Base-by-base conservation (phyloP, 768 basidiomycete species). In the Hericium rajendrae region DNA sequence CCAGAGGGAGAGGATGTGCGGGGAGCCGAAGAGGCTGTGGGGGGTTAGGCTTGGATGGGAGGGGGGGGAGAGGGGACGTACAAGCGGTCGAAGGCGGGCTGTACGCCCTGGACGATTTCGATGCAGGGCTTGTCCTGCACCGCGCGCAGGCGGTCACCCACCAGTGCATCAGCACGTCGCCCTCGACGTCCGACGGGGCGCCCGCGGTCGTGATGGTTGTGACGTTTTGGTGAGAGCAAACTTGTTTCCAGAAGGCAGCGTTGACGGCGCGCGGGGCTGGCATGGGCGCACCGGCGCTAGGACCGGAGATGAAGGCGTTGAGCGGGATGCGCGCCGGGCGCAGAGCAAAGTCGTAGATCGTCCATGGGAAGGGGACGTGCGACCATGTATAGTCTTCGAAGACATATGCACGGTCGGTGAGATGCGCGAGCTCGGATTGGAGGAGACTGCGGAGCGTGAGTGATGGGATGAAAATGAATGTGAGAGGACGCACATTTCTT, bases 301-400 rank as follows among this genome's bases (percentile, higher is more conserved):
- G 55, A 9, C 55, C 55, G 43, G 55, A 49, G n/a, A 38, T 48
- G 58, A 83, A 67, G 0, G 77, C 76, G 0, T 80, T 78, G 12
- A 84, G 64, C 2, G 84, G 84, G 41, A 83, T 77, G 0, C 74
- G 75, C 0, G 79, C 73, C 32, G 82, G 79, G 46, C 74, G 77
- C n/a, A 76, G 78, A 54, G 79, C 76, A 65, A 64, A 84, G 0
- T 70, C 68, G 0, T 74, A 70, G 51, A 53, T 51, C 18, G 28
- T 39, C 22, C 78, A 80, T 8, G 77, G 74, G 9, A 70, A 67
- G 0, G 70, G 69, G 11, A 74, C 69, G 4, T 67, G 68, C 2
- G 73, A 67, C 83, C 82, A 84, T 0, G 80, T 79, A 60, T 80
- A 83, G 52, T 84, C 78, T 55, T 83, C 73, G 62, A 81, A 83